phyloP scores from a whole-genome alignment of 139 green algal species.

The Tetratostichococcus sp. region DNA sequence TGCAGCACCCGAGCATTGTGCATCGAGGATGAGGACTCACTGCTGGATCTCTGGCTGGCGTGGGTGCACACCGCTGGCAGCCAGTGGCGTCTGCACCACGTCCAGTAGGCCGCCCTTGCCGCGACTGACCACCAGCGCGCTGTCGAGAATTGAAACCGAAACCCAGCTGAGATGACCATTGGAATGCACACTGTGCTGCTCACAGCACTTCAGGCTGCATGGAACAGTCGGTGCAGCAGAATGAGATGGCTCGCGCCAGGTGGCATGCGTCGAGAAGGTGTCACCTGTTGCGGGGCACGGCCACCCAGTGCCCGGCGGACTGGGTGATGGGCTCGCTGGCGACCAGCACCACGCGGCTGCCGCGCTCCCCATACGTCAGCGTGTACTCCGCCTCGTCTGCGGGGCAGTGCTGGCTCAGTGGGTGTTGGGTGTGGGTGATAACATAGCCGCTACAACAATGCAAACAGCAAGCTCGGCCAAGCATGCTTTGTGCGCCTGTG shows the following conservation, averaged over 20 bases:
- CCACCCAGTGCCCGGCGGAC: constrained; percentile 78
- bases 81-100: constrained; percentile 58
- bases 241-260: no score
- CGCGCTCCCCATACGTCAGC: constrained; percentile 63
- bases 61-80: constrained; percentile 19
- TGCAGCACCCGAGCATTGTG: no score
- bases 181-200: no score
- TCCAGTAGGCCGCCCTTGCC: constrained; percentile 81
- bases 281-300: constrained; percentile 80
- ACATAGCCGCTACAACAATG: no score
- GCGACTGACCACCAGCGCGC: constrained; percentile 66
- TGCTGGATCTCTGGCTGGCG: constrained; percentile 45
- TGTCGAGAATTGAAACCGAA: no score
- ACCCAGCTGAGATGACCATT: no score
- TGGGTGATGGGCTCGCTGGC: constrained; percentile 90
- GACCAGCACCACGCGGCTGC: constrained; percentile 74
- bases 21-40: no score
- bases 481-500: no score
- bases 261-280: no score
- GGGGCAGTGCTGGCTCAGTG: not conserved
- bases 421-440: no score
- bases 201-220: no score
- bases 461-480: constrained; percentile 9
- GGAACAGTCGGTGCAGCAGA: no score
- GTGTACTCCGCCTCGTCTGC: constrained; percentile 62